phyloP scores from a whole-genome alignment of 2,329 filamentous ascomycete genomes.

The Fusarium albosuccineum region DNA sequence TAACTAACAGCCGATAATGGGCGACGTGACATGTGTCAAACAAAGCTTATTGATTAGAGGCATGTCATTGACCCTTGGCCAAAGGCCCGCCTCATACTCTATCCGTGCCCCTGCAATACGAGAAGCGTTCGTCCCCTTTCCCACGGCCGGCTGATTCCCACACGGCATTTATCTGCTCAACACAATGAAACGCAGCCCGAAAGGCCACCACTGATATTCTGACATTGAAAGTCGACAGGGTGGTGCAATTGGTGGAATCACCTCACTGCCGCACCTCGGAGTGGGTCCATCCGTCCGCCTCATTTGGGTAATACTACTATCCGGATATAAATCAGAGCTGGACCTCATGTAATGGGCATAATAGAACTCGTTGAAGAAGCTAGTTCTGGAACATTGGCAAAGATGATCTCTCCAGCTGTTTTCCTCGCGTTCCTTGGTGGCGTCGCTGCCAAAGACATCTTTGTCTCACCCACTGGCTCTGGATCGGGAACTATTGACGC shows the following conservation, averaged over 20 bases:
- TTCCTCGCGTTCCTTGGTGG: slow-evolving; percentile 25
- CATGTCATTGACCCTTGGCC: neutral
- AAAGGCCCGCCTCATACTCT: neutral
- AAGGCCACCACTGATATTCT: slow-evolving; percentile 14
- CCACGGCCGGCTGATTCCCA: neutral
- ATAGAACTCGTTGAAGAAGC: neutral
- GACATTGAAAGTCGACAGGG: slow-evolving; percentile 4
- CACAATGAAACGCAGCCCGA: slow-evolving; percentile 3
- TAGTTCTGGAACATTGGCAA: neutral
- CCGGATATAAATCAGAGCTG: neutral
- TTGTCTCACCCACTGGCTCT: slow-evolving; percentile 59
- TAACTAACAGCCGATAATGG: neutral
- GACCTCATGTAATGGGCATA: neutral
- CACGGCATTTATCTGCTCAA: neutral
- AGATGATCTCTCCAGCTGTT: slow-evolving; percentile 29
- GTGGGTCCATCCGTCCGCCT: slow-evolving; percentile 19
- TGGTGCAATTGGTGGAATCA: slow-evolving; percentile 33
- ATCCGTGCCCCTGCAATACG: neutral
- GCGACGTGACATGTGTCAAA: neutral
- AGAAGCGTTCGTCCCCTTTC: slow-evolving; percentile 5
- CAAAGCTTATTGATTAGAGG: neutral
- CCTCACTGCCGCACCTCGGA: slow-evolving; percentile 9
- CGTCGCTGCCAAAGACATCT: slow-evolving; percentile 53
- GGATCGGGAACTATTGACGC: slow-evolving; percentile 55
- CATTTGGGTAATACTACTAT: slow-evolving; percentile 13